Evolutionary conservation across 106 monocot genomes (phyloP).

Genomic region (Dendrobium catenatum): DNA sequence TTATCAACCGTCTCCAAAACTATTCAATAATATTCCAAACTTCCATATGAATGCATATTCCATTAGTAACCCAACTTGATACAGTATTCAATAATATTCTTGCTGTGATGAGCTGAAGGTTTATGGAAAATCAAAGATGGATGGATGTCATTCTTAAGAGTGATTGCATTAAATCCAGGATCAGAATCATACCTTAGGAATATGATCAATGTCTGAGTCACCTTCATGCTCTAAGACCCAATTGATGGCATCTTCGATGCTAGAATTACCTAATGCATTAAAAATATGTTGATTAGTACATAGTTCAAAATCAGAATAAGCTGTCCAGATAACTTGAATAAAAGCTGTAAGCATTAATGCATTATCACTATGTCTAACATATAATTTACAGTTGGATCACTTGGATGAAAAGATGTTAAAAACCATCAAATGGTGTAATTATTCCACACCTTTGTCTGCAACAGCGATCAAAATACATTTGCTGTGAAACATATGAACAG

Average conservation of each 20-base stretch:
- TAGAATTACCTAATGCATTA: constrained; percentile 51
- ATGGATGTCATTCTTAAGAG: neutral
- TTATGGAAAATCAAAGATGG: neutral
- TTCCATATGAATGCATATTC: neutral
- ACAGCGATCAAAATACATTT: neutral
- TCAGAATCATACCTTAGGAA: constrained; percentile 52
- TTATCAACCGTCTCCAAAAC: neutral
- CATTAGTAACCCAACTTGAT: neutral
- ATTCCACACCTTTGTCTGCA: neutral
- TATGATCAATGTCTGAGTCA: constrained; percentile 78
- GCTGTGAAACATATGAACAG: neutral
- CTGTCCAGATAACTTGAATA: neutral
- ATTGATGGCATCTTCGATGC: constrained; percentile 63
- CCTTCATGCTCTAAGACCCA: constrained; percentile 80
- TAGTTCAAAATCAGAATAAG: neutral
- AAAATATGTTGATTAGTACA: neutral
- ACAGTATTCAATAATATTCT: neutral
- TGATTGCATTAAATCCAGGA: neutral
- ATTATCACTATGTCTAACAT: neutral
- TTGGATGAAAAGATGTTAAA: neutral
- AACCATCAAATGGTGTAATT: neutral
- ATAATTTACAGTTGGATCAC: neutral
- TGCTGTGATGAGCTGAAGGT: neutral
- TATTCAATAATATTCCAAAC: neutral
- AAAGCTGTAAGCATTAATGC: neutral